phyloP scores from a whole-genome alignment of 495 filamentous ascomycete genomes.

The Xylaria sp. region DNA sequence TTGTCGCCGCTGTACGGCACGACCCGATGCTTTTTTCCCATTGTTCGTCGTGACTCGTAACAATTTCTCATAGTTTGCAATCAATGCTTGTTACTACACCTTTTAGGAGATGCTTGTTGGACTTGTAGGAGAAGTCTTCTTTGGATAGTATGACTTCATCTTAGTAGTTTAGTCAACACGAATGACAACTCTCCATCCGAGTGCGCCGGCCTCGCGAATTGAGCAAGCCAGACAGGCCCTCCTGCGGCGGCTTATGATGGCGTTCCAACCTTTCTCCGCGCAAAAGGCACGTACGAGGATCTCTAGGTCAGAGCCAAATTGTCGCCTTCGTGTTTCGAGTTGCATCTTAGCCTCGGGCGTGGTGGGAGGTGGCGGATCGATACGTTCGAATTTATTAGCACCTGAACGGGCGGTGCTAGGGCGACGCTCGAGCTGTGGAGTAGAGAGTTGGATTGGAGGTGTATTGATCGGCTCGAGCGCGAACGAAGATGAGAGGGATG shows the following conservation, averaged over 20 bases:
- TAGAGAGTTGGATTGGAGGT: slow-evolving; percentile 31
- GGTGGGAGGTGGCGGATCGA: slow-evolving; percentile 42
- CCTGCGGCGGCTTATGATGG: slow-evolving; percentile 68
- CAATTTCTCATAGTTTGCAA: slow-evolving; percentile 4
- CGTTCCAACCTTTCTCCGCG: slow-evolving; percentile 71
- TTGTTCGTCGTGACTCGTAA: slow-evolving; percentile 7
- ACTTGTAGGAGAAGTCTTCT: not conserved
- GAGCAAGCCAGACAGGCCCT: slow-evolving; percentile 72
- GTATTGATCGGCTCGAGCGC: slow-evolving; percentile 33
- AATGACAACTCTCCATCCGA: slow-evolving; percentile 70
- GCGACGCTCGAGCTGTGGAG: slow-evolving; percentile 34
- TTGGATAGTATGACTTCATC: not conserved
- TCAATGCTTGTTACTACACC: not conserved
- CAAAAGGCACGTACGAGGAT: slow-evolving; percentile 73
- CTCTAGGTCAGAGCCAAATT: slow-evolving; percentile 64
- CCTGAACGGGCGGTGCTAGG: slow-evolving; percentile 39
- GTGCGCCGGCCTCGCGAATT: slow-evolving; percentile 71
- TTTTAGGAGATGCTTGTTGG: not conserved
- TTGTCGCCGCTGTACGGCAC: not conserved
- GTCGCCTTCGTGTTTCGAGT: slow-evolving; percentile 57
- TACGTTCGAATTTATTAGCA: slow-evolving; percentile 36
- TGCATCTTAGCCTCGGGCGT: slow-evolving; percentile 53
- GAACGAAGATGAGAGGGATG: slow-evolving; percentile 42
- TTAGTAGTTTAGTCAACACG: slow-evolving; percentile 55
- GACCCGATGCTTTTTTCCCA: not conserved